A percentile compares a stretch with the other conserved stretches of the same genome.
Conservation (phyloP, 495 filamentous ascomycete species). For the Rhizodiscina lignyota region DNA sequence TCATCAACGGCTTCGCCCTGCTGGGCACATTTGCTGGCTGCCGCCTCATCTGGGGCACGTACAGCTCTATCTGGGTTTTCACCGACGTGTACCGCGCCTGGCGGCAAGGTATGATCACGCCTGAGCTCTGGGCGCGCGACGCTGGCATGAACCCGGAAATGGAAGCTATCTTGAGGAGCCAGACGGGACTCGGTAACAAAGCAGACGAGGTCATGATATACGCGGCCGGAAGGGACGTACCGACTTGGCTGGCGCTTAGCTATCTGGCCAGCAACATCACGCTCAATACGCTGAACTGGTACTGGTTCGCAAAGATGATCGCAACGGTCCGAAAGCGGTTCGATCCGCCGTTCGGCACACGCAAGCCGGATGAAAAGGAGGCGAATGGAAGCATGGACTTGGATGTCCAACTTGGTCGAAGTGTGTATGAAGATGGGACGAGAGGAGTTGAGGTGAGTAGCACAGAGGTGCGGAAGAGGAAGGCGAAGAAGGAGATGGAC, state of each 20-base stretch:
- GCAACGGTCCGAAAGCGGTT: slow-evolving; percentile 80
- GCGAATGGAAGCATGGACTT: slow-evolving; percentile 12
- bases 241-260: slow-evolving; percentile 59
- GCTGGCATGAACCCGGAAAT: no score
- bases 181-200: background rate
- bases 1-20: slow-evolving; percentile 72
- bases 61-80: slow-evolving; percentile 61
- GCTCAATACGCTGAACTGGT: slow-evolving; percentile 79
- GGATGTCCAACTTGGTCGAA: background rate
- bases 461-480: no score
- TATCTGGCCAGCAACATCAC: slow-evolving; percentile 67
- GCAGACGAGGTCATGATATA: slow-evolving; percentile 32
- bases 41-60: slow-evolving; percentile 83
- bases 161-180: no score
- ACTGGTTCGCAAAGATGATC: slow-evolving; percentile 97
- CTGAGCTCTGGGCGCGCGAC: slow-evolving; percentile 1
- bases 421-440: background rate
- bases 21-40: slow-evolving; percentile 68
- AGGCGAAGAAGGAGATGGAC: no score
- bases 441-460: background rate
- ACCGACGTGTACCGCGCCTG: slow-evolving; percentile 56
- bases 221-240: slow-evolving; percentile 35
- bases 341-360: slow-evolving; percentile 35
- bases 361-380: slow-evolving; percentile 10
- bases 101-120: slow-evolving; percentile 1